Evolutionary conservation across 2,329 filamentous ascomycete genomes (phyloP), one percentile per base, ranked within the genome.

Genomic region (Canariomyces notabilis): DNA sequence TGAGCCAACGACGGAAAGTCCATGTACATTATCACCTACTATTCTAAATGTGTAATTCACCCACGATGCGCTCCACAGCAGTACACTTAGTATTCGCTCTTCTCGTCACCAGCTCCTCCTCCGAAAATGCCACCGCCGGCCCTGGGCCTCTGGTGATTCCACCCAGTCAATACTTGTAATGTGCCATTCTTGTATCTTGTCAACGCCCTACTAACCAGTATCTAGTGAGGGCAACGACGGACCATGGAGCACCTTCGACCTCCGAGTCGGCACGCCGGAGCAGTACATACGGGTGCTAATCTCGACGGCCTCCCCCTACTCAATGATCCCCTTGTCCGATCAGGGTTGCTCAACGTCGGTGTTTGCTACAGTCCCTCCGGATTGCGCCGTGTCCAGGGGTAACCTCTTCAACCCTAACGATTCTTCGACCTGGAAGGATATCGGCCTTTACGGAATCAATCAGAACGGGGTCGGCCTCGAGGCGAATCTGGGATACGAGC

Each of bases 181-280:
- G 7, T 36, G 36, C 20, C 32, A 48, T n/a, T 35, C 16, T 14
- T 18, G 23, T 29, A 49, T 49, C 35, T 53, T 61, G 34, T 61
- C 44, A 42, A 19, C 34, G n/a, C 26, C 3, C 26, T 29, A 12
- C 26, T 29, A 9, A 29, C 8, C 8, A 8, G 9, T 29, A 16
- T 34, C 12, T 15, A 63, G 61, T 37, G 65, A 69, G 19, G 67
- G 67, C 44, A 69, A 67, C 36, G 67, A 70, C 46, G 67, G 67
- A 15, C 61, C 61, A 16, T 69, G 66, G 67, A 67, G 64, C 49
- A 68, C 59, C 12, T 70, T 70, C 45, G 55, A 64, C 44, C 42
- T 67, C 31, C 62, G 61, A 14, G 60, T 65, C n/a, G 67, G 67
- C n/a, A 64, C 57, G 4, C 62, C 66, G 15, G 59, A 63, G 37